Percentiles rank a stretch among this genome's conserved stretches.
phyloP scores from a whole-genome alignment of 768 basidiomycete genomes.

The Lactarius hengduanensis region DNA sequence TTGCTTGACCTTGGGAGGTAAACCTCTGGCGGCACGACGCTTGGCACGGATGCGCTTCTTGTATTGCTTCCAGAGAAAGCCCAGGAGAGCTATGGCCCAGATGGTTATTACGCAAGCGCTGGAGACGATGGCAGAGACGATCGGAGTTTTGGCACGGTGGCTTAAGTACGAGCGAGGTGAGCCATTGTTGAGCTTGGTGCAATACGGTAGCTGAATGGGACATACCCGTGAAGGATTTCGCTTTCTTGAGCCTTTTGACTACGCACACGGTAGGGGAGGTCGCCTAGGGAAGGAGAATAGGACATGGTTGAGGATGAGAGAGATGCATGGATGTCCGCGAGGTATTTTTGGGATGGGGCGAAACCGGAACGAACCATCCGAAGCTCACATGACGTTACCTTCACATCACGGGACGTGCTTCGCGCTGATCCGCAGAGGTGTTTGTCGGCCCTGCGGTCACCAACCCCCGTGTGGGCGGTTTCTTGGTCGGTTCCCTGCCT shows the following conservation, averaged over 20 bases:
- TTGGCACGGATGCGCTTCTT: constrained; percentile 22
- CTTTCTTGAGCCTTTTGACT: constrained; percentile 2
- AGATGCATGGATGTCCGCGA: not conserved
- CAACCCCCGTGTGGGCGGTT: not conserved
- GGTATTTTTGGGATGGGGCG: not conserved
- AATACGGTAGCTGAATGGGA: not conserved
- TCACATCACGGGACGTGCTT: constrained; percentile 1
- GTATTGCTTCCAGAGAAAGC: constrained; percentile 22
- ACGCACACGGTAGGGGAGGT: not conserved
- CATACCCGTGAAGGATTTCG: constrained; percentile 22
- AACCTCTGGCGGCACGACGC: constrained; percentile 20
- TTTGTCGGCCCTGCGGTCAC: not conserved
- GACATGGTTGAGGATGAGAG: not conserved
- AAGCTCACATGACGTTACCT: not conserved
- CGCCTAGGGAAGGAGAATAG: not conserved
- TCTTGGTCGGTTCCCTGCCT: not conserved
- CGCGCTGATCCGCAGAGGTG: not conserved
- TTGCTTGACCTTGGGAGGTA: constrained; percentile 19
- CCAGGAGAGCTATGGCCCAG: constrained; percentile 21
- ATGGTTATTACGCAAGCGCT: constrained; percentile 13
- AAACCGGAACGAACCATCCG: not conserved
- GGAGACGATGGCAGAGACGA: constrained; percentile 25
- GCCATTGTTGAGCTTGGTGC: not conserved
- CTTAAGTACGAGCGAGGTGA: constrained; percentile 1
- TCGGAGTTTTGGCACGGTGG: constrained; percentile 26